Conservation (phyloP, 352 stramenopile genomes). For the Paralagenidium karlingii region DNA sequence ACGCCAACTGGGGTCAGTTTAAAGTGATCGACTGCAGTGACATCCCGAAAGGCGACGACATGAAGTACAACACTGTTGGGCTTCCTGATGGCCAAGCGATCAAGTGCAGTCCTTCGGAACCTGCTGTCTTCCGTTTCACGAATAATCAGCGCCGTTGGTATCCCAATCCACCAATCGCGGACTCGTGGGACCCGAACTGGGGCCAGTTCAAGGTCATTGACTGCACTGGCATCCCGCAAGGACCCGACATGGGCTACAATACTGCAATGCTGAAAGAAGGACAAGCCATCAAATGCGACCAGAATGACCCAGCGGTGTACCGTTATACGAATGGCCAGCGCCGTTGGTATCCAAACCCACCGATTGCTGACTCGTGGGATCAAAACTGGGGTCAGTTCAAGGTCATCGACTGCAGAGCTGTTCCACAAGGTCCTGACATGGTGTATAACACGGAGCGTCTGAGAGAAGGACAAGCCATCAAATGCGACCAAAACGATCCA, state of each 20-base stretch:
- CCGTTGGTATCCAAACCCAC: slow-evolving; percentile 1
- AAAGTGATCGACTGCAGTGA: slow-evolving; percentile 9
- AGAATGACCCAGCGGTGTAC: background rate
- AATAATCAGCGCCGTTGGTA: too few relatives aligned
- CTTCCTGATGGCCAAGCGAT: slow-evolving; percentile 1
- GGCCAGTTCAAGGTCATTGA: too few relatives aligned
- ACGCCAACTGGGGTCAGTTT: slow-evolving; percentile 3
- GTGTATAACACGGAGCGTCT: background rate
- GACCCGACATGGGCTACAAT: too few relatives aligned
- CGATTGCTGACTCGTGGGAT: slow-evolving; percentile 6
- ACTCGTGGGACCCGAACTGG: too few relatives aligned
- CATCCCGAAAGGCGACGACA: slow-evolving; percentile 6
- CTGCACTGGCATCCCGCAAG: too few relatives aligned
- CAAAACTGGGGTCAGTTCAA: background rate
- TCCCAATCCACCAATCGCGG: too few relatives aligned
- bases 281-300: background rate
- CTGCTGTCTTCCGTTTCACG: too few relatives aligned
- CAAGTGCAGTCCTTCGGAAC: slow-evolving; percentile 3
- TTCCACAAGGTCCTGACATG: background rate
- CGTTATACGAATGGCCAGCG: background rate
- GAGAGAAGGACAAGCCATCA: background rate
- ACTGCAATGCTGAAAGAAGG: background rate
- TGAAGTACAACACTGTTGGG: slow-evolving; percentile 3
- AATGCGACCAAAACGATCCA: background rate
- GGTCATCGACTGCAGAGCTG: slow-evolving; percentile 6